These are phyloP conservation scores for Ustilago nuda DNA, from an alignment of 1,284 basidiomycete genomes.

Conservation along the genomic window DNA sequence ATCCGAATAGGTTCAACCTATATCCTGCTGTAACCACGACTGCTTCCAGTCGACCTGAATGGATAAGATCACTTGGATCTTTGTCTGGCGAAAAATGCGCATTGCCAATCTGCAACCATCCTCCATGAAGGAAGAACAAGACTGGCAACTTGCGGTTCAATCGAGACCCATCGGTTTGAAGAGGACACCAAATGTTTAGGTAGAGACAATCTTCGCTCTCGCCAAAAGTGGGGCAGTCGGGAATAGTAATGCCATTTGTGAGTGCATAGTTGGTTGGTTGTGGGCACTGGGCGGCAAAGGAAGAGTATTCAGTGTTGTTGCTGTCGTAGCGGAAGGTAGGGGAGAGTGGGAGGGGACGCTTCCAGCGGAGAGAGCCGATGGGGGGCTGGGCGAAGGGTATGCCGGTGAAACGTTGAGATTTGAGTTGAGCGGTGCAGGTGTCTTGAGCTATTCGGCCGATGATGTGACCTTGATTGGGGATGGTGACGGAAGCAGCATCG, in stretches of 20 bases:
- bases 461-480: conserved; percentile 32
- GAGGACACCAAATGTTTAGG: conserved; percentile 51
- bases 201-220: conserved; percentile 53
- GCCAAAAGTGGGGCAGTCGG: conserved; percentile 1
- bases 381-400: conserved; percentile 53
- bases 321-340: conserved; percentile 27
- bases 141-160: conserved; percentile 26
- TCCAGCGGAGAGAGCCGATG: conserved; percentile 41
- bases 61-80: conserved; percentile 41
- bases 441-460: conserved; percentile 25
- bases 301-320: conserved; percentile 24
- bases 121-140: conserved; percentile 52
- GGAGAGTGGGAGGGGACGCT: conserved; percentile 32
- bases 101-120: conserved; percentile 51
- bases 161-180: conserved; percentile 5
- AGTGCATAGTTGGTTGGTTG: conserved; percentile 41
- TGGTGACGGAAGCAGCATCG: conserved; percentile 22
- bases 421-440: conserved; percentile 19
- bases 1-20: conserved; percentile 53
- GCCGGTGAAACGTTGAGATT: conserved; percentile 43
- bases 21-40: conserved; percentile 49
- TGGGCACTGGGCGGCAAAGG: conserved; percentile 24
- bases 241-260: conserved; percentile 25
- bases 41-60: conserved; percentile 22
- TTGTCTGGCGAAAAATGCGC: conserved; percentile 17